Conservation (phyloP, 805 yeast species). For the Candida bentonensis region DNA sequence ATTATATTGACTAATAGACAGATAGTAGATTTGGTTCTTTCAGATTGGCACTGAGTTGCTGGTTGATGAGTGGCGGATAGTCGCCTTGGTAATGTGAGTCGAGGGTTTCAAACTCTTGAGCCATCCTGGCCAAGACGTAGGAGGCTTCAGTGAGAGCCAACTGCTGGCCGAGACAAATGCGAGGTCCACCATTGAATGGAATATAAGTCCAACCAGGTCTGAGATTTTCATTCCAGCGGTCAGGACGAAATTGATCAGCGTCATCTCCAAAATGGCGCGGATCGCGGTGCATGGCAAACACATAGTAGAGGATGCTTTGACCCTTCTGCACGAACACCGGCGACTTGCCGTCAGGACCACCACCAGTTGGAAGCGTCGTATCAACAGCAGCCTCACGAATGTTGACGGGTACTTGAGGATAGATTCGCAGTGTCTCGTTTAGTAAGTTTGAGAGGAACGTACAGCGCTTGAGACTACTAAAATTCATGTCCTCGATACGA, state of each 20-base stretch:
- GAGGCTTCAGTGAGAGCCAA: constrained; percentile 34
- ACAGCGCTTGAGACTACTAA: constrained; percentile 31
- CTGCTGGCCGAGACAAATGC: constrained; percentile 36
- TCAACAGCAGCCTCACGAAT: constrained; percentile 27
- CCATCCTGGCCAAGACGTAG: constrained; percentile 25
- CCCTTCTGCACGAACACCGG: constrained; percentile 29
- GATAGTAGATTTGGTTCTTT: neutral
- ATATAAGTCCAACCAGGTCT: constrained; percentile 27
- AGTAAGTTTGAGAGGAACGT: constrained; percentile 29
- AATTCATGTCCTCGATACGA: constrained; percentile 17
- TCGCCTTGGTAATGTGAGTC: neutral
- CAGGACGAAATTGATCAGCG: constrained; percentile 28
- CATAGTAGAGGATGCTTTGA: constrained; percentile 21
- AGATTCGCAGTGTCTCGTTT: constrained; percentile 30
- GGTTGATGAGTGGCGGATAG: neutral
- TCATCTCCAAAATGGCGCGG: constrained; percentile 26
- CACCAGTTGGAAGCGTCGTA: constrained; percentile 34
- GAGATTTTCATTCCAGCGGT: constrained; percentile 27
- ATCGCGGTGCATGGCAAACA: constrained; percentile 27
- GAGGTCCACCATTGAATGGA: constrained; percentile 36
- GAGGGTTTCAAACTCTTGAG: neutral
- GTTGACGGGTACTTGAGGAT: constrained; percentile 33
- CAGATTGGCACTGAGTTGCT: neutral
- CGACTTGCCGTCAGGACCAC: constrained; percentile 24
- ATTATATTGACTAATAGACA: constrained; percentile 11